Conservation (phyloP, 352 stramenopile genomes). For the Pilasporangium apinafurcum region DNA sequence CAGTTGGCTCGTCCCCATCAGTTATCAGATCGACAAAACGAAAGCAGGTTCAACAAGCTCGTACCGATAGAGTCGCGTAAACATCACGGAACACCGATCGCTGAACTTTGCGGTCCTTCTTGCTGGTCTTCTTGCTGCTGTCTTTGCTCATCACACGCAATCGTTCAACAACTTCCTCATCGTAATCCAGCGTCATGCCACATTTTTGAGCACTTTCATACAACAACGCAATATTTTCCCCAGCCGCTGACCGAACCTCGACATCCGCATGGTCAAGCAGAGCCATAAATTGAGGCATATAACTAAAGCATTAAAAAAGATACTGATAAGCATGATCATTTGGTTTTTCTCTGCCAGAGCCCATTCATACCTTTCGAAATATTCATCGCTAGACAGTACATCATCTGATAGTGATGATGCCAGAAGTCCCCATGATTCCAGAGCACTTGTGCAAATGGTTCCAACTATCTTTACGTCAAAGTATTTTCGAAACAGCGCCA, state of each 20-base stretch:
- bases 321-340: neutral
- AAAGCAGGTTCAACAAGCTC: conserved; percentile 2
- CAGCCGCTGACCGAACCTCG: conserved; percentile 69
- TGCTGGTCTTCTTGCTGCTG: conserved; percentile 87
- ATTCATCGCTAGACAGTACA: conserved; percentile 35
- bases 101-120: conserved; percentile 85
- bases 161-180: conserved; percentile 63
- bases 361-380: conserved; percentile 46
- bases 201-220: conserved; percentile 60
- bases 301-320: conserved; percentile 17
- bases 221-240: conserved; percentile 83
- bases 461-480: conserved; percentile 60
- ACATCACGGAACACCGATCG: conserved; percentile 82
- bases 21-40: neutral
- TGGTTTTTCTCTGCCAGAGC: neutral
- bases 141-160: conserved; percentile 82
- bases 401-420: conserved; percentile 57
- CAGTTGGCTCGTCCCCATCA: neutral
- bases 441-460: conserved; percentile 51
- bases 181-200: conserved; percentile 37
- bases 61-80: conserved; percentile 65
- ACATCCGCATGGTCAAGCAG: conserved; percentile 77
- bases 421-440: conserved; percentile 71
- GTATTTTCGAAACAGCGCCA: conserved; percentile 59
- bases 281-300: conserved; percentile 59